Conservation (phyloP, 331 rosid genomes). For the Pyracantha coccinea region DNA sequence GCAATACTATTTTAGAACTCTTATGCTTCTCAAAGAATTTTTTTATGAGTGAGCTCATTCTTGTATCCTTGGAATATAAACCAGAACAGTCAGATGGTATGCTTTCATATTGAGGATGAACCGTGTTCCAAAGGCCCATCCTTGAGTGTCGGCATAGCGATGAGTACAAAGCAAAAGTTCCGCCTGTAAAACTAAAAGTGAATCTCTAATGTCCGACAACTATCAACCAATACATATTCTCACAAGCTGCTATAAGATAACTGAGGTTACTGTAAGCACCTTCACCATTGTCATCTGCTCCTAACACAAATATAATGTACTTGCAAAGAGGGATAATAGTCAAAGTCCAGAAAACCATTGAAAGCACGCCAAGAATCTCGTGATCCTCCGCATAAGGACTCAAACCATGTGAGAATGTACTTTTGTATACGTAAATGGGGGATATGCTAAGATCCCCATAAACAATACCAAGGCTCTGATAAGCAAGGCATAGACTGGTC, state of each 20-base stretch:
- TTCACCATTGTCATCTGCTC: slow-evolving; percentile 37
- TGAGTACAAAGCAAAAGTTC: slow-evolving; percentile 39
- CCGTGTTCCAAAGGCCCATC: slow-evolving; percentile 5
- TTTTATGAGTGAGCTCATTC: slow-evolving; percentile 13
- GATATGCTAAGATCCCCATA: slow-evolving; percentile 36
- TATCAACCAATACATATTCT: not conserved
- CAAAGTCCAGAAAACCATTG: slow-evolving; percentile 34
- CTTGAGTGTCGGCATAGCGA: slow-evolving; percentile 26
- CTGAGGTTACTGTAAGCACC: slow-evolving; percentile 2
- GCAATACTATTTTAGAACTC: slow-evolving; percentile 15
- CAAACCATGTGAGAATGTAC: slow-evolving; percentile 23
- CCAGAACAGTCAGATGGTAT: not conserved
- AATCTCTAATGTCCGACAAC: not conserved
- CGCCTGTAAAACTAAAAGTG: slow-evolving; percentile 21
- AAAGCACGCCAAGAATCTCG: slow-evolving; percentile 33
- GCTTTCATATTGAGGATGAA: not conserved
- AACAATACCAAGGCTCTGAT: slow-evolving; percentile 34
- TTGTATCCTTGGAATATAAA: slow-evolving; percentile 8
- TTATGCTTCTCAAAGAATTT: slow-evolving; percentile 18
- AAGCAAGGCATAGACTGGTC: slow-evolving; percentile 21
- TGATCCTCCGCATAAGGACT: slow-evolving; percentile 22
- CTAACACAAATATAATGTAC: slow-evolving; percentile 23
- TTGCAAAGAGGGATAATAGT: slow-evolving; percentile 32
- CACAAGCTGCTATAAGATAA: not conserved
- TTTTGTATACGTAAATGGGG: slow-evolving; percentile 34